Percentiles rank a stretch among this genome's conserved stretches.
Conservation (phyloP, 352 stramenopile genomes). For the Phytophthora podocarpi region DNA sequence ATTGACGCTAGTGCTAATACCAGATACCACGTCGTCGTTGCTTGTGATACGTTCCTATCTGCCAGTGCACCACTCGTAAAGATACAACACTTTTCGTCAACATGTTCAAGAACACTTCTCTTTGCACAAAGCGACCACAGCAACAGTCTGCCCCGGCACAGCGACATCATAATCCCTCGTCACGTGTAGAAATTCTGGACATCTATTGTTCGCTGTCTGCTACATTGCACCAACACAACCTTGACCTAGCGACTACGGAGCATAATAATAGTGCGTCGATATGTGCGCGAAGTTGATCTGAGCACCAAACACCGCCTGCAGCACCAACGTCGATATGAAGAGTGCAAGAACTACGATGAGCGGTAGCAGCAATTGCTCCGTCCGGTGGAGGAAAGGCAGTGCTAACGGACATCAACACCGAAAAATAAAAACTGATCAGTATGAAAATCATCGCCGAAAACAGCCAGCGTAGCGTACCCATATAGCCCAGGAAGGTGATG, state of each 20-base stretch:
- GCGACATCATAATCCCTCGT: too few relatives aligned
- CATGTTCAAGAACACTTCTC: background rate
- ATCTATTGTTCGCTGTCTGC: conserved; percentile 25
- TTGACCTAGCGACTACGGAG: conserved; percentile 27
- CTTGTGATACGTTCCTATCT: background rate
- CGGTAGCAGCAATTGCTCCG: conserved; percentile 89
- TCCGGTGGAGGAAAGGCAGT: conserved; percentile 90
- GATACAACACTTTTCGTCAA: background rate
- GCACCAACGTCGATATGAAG: conserved; percentile 84
- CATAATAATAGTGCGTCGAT: conserved; percentile 87
- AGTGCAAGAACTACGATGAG: conserved; percentile 75
- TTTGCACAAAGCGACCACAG: too few relatives aligned
- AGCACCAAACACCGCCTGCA: conserved; percentile 71
- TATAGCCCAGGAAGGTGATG: conserved; percentile 98
- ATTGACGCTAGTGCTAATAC: conserved; percentile 23
- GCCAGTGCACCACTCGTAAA: background rate
- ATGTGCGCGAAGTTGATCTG: conserved; percentile 77
- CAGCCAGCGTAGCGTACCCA: conserved; percentile 56
- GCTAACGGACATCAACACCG: conserved; percentile 46
- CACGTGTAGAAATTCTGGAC: conserved; percentile 11
- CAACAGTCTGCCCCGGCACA: too few relatives aligned
- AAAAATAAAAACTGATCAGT: conserved; percentile 1
- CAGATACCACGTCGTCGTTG: conserved; percentile 6
- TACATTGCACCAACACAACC: background rate
- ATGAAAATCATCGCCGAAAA: background rate